These are phyloP conservation scores for Blastocystis sp. DNA, from an alignment of 352 stramenopile species.

Conservation along the genomic window DNA sequence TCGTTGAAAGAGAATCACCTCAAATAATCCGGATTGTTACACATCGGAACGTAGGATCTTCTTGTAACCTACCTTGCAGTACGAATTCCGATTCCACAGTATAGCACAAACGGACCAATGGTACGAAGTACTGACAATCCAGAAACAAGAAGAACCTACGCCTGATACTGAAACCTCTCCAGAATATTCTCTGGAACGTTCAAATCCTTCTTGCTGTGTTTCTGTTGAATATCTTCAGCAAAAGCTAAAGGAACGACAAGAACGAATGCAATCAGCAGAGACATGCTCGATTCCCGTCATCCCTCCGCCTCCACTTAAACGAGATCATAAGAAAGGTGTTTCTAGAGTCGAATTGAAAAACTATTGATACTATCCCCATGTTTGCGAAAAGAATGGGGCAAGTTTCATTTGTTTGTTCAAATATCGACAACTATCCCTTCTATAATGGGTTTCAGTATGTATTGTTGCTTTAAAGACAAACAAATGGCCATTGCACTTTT, in stretches of 20 bases:
- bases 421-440: not conserved
- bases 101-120: not conserved
- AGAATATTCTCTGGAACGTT: no score
- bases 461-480: not conserved
- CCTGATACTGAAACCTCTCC: no score
- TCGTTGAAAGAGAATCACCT: not conserved
- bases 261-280: not conserved
- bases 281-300: not conserved
- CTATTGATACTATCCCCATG: not conserved
- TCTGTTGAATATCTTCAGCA: slow-evolving; percentile 13
- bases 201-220: not conserved
- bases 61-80: not conserved
- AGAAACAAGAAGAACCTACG: not conserved
- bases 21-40: not conserved
- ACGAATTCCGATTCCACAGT: not conserved
- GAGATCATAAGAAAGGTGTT: not conserved
- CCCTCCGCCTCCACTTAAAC: not conserved
- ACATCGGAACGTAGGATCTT: not conserved
- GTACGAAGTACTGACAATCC: slow-evolving; percentile 3
- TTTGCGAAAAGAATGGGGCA: not conserved
- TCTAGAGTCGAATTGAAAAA: not conserved
- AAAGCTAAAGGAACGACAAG: slow-evolving; percentile 19
- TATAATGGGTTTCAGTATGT: slow-evolving; percentile 59
- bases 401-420: not conserved
- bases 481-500: not conserved